Evolutionary conservation across 2,329 filamentous ascomycete genomes (phyloP), one percentile per base, ranked within the genome.

Genomic region (Pseudogymnoascus destructans): DNA sequence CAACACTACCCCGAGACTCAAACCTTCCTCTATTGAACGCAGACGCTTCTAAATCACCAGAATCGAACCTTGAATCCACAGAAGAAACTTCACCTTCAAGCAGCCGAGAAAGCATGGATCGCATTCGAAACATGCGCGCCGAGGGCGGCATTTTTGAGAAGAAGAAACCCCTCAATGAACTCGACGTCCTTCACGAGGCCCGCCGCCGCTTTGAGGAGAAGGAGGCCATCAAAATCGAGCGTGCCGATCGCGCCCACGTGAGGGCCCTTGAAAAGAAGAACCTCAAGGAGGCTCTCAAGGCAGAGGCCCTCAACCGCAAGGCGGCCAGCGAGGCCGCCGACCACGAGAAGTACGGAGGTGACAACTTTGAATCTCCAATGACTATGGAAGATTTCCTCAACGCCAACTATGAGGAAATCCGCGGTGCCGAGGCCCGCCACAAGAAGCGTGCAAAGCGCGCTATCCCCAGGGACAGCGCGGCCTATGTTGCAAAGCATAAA

Each of bases 121-220:
- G 59, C 63, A 62, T 62, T 71, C 0, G 69, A 74, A 11, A 73
- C 75, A 66, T 79, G 79, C 2, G 79, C 79, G 1, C 63, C 80
- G 81, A 56, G 70, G 84, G 4, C 79, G 82, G 62, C 79, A 78
- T 55, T 78, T 79, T 61, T 82, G 80, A 38, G 81, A 84, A 62
- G 71, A 82, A 13, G 79, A 82, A 65, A 75, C 77, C 5, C 74
- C 72, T 10, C 73, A 74, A 0, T 78, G 79, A 25, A 72, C 76
- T 56, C 1, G 79, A 82, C 61, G 78, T 80, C 40, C 78, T 85
- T 32, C 76, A 79, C 46, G 77, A 79, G 64, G 81, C 80, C 3
- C 80, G 82, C 57, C 79, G 79, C 64, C 81, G 79, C 65, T 85
- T 84, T 61, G 76, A 82, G 66, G 78, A 81, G 66, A 80, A 79